These are phyloP conservation scores for Paraphoma sp. DNA, from an alignment of 2,329 filamentous ascomycete genomes.

Conservation along the genomic window DNA sequence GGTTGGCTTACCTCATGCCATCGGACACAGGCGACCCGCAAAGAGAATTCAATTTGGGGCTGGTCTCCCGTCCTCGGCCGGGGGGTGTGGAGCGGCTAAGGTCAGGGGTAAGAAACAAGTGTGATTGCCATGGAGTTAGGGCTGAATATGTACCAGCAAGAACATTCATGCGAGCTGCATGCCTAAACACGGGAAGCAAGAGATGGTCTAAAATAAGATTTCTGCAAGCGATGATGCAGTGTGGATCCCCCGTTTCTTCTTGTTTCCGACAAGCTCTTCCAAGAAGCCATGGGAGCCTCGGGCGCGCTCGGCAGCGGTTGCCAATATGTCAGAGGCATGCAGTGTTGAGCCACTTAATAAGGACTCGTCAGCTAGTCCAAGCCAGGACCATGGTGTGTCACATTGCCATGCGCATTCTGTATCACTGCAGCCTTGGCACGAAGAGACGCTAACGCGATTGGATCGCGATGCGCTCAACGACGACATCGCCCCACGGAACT, in stretches of 20 bases:
- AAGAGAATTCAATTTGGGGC: not conserved
- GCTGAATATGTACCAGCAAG: conserved; percentile 2
- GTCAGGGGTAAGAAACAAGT: conserved; percentile 7
- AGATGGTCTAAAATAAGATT: not conserved
- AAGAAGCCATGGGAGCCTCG: conserved; percentile 6
- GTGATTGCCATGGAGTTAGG: not conserved
- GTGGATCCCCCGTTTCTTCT: conserved; percentile 2
- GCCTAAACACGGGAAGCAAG: not conserved
- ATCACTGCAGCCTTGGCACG: conserved; percentile 10
- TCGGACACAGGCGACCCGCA: not conserved
- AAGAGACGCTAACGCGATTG: conserved; percentile 3
- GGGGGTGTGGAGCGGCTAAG: conserved; percentile 1
- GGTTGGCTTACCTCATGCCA: conserved; percentile 10
- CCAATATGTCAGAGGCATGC: conserved; percentile 14
- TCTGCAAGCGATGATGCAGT: not conserved
- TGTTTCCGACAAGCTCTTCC: conserved; percentile 13
- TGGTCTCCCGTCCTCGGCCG: not conserved
- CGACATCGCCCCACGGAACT: not conserved
- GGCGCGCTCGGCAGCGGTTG: conserved; percentile 15
- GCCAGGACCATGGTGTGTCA: conserved; percentile 11
- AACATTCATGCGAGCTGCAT: not conserved
- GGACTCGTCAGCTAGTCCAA: conserved; percentile 3
- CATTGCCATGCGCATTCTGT: conserved; percentile 16
- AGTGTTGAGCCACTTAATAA: conserved; percentile 14
- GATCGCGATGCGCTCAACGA: conserved; percentile 5